phyloP scores from a whole-genome alignment of 306 rosid genomes.

The Gillenia trifoliata region DNA sequence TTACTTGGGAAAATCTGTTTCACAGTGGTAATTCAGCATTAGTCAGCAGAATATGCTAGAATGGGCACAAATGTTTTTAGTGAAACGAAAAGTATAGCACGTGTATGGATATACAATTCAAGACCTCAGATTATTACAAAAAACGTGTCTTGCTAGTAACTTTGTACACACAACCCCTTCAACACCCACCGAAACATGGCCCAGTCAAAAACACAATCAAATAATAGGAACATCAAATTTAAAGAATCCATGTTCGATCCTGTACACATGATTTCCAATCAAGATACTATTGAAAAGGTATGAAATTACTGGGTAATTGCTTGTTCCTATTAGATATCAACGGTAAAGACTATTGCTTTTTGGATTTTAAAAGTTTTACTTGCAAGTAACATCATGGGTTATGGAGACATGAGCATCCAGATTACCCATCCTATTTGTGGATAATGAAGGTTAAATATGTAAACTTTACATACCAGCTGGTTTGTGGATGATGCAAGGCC shows the following conservation, averaged over 20 bases:
- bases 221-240: conserved; percentile 9
- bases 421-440: conserved; percentile 9
- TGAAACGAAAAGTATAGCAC: not conserved
- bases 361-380: not conserved
- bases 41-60: not conserved
- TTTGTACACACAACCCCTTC: not conserved
- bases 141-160: not conserved
- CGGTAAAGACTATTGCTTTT: not conserved
- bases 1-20: not conserved
- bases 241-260: not conserved
- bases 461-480: conserved; percentile 63
- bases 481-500: conserved; percentile 91
- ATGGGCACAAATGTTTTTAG: not conserved
- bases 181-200: conserved; percentile 14
- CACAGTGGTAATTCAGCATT: not conserved
- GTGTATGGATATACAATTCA: not conserved
- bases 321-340: not conserved
- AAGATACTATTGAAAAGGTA: not conserved
- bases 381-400: conserved; percentile 7
- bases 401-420: not conserved
- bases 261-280: not conserved
- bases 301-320: not conserved
- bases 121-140: not conserved
- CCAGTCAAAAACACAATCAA: conserved; percentile 2
- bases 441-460: conserved; percentile 16